phyloP scores from a whole-genome alignment of 129 eudicot genomes.

The Daucus carota region DNA sequence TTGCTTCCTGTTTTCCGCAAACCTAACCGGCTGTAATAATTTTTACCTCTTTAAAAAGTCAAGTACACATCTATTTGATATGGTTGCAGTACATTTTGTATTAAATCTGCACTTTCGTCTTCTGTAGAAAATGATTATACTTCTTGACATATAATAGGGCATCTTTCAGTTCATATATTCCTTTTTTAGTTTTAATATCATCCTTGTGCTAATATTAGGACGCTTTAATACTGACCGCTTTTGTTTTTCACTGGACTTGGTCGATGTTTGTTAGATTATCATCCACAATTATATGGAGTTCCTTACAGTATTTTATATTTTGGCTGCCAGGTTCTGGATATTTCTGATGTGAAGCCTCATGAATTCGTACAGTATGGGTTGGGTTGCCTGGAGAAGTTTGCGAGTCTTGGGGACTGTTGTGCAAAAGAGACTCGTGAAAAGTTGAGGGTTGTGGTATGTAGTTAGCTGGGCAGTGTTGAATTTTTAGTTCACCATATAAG shows the following conservation, averaged over 20 bases:
- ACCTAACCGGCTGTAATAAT: not conserved
- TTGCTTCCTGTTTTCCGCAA: not conserved
- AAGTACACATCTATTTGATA: not conserved
- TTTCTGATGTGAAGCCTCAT: slow-evolving; percentile 69
- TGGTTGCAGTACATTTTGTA: not conserved
- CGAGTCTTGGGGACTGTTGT: slow-evolving; percentile 68
- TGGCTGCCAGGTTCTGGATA: slow-evolving; percentile 61
- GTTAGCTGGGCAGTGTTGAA: not conserved
- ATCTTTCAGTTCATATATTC: no score
- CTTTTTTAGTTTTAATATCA: not conserved
- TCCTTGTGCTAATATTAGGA: not conserved
- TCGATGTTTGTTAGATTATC: not conserved
- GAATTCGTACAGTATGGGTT: slow-evolving; percentile 76
- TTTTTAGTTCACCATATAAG: not conserved
- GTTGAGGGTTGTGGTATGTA: slow-evolving; percentile 76
- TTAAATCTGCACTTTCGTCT: not conserved
- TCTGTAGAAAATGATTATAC: not conserved
- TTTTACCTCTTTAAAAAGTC: not conserved
- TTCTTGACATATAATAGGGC: not conserved
- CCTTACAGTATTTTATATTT: not conserved
- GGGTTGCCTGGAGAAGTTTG: slow-evolving; percentile 78
- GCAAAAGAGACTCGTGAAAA: slow-evolving; percentile 75
- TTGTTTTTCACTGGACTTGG: not conserved
- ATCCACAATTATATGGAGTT: not conserved
- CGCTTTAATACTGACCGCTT: not conserved